These are phyloP conservation scores for Talaromyces adpressus DNA, from an alignment of 495 filamentous ascomycete genomes.

Conservation along the genomic window DNA sequence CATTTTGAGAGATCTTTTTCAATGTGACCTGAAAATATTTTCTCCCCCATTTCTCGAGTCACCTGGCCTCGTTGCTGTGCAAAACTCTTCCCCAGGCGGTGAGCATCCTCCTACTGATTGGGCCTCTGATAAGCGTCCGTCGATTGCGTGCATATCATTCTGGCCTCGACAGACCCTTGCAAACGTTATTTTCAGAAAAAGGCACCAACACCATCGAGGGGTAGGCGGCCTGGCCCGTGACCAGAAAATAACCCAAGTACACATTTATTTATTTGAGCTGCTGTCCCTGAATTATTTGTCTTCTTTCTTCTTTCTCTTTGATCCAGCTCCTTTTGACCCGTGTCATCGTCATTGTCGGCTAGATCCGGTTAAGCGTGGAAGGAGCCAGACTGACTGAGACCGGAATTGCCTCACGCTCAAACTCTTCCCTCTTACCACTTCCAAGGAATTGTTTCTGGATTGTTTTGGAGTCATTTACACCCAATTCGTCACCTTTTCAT, in stretches of 20 bases:
- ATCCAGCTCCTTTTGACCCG: not conserved
- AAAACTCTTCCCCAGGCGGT: not conserved
- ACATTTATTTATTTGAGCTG: not conserved
- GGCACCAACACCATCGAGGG: not conserved
- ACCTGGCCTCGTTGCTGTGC: not conserved
- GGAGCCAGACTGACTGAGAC: not conserved
- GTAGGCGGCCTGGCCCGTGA: not conserved
- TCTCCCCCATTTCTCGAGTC: not conserved
- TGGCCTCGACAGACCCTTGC: not conserved
- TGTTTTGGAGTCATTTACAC: not conserved
- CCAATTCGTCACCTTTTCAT: not conserved
- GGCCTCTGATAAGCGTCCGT: conserved; percentile 4
- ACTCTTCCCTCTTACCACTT: not conserved
- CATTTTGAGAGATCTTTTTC: not conserved
- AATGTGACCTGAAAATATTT: not conserved
- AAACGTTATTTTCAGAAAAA: not conserved
- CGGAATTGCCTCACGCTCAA: conserved; percentile 5
- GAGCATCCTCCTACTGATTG: not conserved
- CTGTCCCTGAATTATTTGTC: not conserved
- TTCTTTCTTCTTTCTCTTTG: not conserved
- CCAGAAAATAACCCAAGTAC: not conserved
- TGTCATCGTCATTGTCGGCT: conserved; percentile 8
- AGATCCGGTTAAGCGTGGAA: conserved; percentile 9
- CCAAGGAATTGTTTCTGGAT: not conserved
- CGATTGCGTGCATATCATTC: not conserved